These are phyloP conservation scores for Pestalotiopsis sp. DNA, from an alignment of 2,329 filamentous ascomycete species.

Conservation along the genomic window DNA sequence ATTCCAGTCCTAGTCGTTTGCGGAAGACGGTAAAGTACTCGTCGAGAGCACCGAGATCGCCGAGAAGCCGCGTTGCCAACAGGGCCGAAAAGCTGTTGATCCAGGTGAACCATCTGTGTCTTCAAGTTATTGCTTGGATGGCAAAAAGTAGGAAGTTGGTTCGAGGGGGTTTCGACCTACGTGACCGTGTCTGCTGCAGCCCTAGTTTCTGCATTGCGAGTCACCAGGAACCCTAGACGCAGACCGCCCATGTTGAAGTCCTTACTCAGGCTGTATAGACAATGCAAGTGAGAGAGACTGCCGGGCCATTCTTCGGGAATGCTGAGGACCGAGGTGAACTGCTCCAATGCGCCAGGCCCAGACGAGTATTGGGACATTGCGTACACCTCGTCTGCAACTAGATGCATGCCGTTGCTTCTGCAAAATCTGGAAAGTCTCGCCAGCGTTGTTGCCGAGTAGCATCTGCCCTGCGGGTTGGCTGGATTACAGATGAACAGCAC, in stretches of 20 bases:
- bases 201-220: not conserved
- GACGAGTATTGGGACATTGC: not conserved
- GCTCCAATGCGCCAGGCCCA: not conserved
- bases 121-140: not conserved
- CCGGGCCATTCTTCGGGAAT: not conserved
- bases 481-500: constrained; percentile 3
- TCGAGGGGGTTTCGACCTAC: not conserved
- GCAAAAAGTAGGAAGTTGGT: not conserved
- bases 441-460: not conserved
- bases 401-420: constrained; percentile 1
- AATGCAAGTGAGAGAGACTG: not conserved
- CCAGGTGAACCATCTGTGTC: not conserved
- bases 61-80: not conserved
- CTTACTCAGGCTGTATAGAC: constrained; percentile 5
- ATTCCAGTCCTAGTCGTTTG: not conserved
- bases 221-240: not conserved
- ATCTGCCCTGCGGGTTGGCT: not conserved
- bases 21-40: not conserved
- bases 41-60: not conserved
- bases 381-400: constrained; percentile 3
- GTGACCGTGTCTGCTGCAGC: not conserved
- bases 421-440: not conserved
- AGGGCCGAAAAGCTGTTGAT: not conserved
- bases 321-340: not conserved
- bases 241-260: constrained; percentile 3